Percentiles rank a stretch among this genome's conserved stretches.
These are phyloP conservation scores for Dendrobium huoshanense DNA, from an alignment of 106 monocot genomes.

Conservation along the genomic window DNA sequence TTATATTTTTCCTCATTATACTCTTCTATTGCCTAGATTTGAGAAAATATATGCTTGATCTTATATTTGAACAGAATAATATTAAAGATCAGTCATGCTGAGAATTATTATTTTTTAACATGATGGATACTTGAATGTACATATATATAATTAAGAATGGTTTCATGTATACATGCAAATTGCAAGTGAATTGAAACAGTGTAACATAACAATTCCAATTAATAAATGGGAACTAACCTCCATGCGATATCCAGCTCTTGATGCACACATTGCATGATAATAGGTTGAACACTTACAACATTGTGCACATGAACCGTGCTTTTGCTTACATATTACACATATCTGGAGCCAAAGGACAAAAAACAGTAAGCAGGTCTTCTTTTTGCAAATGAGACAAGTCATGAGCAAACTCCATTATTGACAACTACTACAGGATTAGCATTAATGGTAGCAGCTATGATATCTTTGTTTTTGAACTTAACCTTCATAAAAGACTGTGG, in stretches of 20 bases:
- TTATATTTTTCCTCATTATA: too few relatives aligned
- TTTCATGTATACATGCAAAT: background rate
- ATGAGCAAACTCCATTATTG: background rate
- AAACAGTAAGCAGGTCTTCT: background rate
- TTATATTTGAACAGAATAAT: background rate
- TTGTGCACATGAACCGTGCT: constrained; percentile 90
- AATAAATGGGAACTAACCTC: constrained; percentile 45
- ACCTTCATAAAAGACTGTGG: constrained; percentile 76
- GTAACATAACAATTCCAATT: background rate
- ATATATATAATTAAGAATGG: background rate
- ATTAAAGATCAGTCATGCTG: background rate
- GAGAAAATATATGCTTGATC: background rate
- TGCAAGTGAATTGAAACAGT: background rate
- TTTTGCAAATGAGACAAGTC: background rate
- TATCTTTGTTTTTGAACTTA: background rate
- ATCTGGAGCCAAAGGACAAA: constrained; percentile 23
- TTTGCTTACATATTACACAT: constrained; percentile 83
- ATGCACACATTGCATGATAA: constrained; percentile 97
- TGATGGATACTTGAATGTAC: background rate
- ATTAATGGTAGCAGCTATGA: background rate
- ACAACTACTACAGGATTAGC: background rate
- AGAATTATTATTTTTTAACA: background rate
- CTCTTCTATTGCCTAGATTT: too few relatives aligned
- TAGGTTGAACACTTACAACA: constrained; percentile 81
- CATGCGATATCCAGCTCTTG: constrained; percentile 93